Conservation (phyloP, 164 flowering plant genomes). For the Akebia trifoliata region DNA sequence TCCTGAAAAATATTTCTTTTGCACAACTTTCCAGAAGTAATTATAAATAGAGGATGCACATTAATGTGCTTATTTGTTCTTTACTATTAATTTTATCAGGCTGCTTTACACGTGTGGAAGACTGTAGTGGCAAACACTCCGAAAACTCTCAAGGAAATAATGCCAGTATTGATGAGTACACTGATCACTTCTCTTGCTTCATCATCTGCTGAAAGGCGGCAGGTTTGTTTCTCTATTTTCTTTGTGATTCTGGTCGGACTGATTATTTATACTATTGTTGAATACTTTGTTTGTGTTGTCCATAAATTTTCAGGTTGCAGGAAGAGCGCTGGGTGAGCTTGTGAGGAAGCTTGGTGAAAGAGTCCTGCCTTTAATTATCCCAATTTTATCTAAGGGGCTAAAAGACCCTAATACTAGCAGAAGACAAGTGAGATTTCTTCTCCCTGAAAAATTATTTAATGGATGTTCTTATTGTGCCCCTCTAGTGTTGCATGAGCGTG, state of each 20-base stretch:
- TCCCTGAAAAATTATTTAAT: background rate
- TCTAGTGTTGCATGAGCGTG: background rate
- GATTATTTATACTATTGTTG: too few relatives aligned
- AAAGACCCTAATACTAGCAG: slow-evolving; percentile 64
- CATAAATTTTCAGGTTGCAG: slow-evolving; percentile 65
- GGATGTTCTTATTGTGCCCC: background rate
- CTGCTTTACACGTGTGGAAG: slow-evolving; percentile 99
- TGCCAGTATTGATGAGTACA: slow-evolving; percentile 95
- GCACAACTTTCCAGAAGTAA: background rate
- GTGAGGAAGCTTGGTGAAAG: slow-evolving; percentile 99
- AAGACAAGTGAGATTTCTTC: slow-evolving; percentile 69
- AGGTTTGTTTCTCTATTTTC: slow-evolving; percentile 38
- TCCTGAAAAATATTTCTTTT: background rate
- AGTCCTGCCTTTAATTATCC: slow-evolving; percentile 89
- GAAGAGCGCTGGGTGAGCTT: slow-evolving; percentile 91
- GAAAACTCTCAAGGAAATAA: slow-evolving; percentile 91
- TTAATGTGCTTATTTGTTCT: background rate
- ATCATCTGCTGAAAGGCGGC: slow-evolving; percentile 94
- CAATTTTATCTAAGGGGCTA: slow-evolving; percentile 77
- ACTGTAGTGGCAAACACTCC: slow-evolving; percentile 98
- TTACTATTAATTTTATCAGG: slow-evolving; percentile 38
- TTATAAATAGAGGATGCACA: background rate
- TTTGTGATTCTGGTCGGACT: background rate
- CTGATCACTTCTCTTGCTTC: slow-evolving; percentile 92
- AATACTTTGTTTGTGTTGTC: background rate